phyloP scores from a whole-genome alignment of 208 protist species.

The Leishmania braziliensis region DNA sequence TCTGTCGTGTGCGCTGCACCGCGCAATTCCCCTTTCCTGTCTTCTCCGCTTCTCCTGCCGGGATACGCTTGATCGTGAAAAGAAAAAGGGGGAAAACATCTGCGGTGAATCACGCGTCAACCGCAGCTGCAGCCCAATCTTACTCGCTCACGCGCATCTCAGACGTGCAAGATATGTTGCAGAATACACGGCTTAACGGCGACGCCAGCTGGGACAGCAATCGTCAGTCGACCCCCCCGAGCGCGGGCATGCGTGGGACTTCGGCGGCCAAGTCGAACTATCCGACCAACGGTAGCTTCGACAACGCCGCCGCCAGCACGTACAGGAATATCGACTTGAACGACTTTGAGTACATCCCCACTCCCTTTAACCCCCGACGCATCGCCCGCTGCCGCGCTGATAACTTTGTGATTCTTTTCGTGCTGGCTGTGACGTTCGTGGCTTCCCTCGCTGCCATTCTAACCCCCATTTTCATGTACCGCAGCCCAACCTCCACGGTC shows the following conservation, averaged over 20 bases:
- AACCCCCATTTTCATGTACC: slow-evolving; percentile 25
- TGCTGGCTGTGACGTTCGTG: slow-evolving; percentile 22
- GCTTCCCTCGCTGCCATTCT: slow-evolving; percentile 27
- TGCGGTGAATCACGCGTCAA: not conserved
- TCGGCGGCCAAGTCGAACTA: not conserved
- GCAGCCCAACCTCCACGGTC: slow-evolving; percentile 15
- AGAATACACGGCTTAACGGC: not conserved
- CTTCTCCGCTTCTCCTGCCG: not conserved
- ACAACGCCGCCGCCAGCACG: not conserved
- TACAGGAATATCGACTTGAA: slow-evolving; percentile 1
- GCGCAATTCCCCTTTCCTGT: not conserved
- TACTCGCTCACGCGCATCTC: not conserved
- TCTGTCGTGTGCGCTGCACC: not conserved
- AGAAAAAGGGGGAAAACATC: not conserved
- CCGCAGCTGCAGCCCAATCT: not conserved
- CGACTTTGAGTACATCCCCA: slow-evolving; percentile 36
- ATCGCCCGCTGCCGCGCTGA: slow-evolving; percentile 40
- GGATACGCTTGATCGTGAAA: not conserved
- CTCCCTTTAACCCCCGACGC: slow-evolving; percentile 34
- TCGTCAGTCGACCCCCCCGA: not conserved
- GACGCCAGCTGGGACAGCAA: slow-evolving; percentile 2
- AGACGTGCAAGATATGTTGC: not conserved
- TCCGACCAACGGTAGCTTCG: not conserved
- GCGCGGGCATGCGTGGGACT: not conserved
- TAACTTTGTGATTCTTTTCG: slow-evolving; percentile 33